Evolutionary conservation across 257 asterid species (phyloP).

Genomic region (Solanum tacnaense): DNA sequence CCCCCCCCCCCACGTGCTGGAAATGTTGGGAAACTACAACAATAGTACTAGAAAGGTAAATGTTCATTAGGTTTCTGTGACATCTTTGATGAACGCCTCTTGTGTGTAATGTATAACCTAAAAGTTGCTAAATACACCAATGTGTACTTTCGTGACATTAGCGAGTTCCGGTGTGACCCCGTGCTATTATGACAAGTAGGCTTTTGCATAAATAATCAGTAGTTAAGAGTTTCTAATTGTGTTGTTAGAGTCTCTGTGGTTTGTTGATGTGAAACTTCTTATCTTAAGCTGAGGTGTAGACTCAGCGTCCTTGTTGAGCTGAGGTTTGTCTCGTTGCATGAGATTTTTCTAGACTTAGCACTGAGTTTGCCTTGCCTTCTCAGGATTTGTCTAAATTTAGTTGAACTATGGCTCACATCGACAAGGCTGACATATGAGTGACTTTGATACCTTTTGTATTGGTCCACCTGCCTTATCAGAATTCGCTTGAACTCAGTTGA

Average conservation of each 20-base stretch:
- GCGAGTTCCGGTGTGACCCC: background rate
- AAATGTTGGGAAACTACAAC: background rate
- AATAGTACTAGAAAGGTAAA: background rate
- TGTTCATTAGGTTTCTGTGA: background rate
- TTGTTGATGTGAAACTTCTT: background rate
- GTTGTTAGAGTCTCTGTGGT: background rate
- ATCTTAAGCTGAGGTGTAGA: background rate
- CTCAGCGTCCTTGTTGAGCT: background rate
- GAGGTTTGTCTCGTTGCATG: background rate
- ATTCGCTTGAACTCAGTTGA: background rate
- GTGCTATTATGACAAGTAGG: background rate
- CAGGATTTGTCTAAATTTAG: background rate
- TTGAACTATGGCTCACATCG: background rate
- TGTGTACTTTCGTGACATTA: background rate
- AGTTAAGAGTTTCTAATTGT: background rate
- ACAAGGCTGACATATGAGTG: background rate
- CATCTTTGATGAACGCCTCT: background rate
- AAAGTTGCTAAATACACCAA: background rate
- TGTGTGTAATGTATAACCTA: background rate
- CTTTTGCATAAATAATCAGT: background rate
- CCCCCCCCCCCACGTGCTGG: background rate
- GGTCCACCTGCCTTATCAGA: background rate
- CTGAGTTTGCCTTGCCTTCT: background rate
- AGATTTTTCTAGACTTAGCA: background rate
- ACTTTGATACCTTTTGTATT: background rate